Evolutionary conservation across 345 rosid genomes (phyloP).

Genomic region (Punica granatum): DNA sequence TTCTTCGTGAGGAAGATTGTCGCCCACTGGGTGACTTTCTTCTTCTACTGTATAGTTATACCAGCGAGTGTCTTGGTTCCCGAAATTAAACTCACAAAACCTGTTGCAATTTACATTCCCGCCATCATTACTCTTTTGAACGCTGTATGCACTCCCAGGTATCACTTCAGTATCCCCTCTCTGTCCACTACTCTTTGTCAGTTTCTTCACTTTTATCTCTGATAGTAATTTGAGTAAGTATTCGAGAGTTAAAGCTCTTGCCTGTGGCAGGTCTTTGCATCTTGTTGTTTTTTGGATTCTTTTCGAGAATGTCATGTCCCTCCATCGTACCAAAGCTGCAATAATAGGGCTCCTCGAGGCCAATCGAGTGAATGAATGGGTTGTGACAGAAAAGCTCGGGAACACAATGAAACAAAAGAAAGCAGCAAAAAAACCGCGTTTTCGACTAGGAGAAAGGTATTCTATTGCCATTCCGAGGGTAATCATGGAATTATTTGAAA

Average conservation of each 20-base stretch:
- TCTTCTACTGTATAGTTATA: conserved; percentile 45
- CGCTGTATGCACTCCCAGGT: conserved; percentile 43
- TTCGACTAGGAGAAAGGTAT: conserved; percentile 16
- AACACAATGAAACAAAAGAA: conserved; percentile 21
- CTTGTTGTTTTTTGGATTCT: conserved; percentile 46
- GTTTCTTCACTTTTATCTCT: not conserved
- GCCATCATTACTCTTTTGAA: conserved; percentile 40
- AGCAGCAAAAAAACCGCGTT: conserved; percentile 8
- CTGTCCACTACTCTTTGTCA: not conserved
- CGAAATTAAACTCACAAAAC: conserved; percentile 35
- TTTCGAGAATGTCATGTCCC: conserved; percentile 47
- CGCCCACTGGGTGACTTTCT: conserved; percentile 40
- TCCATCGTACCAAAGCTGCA: conserved; percentile 41
- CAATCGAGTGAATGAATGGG: conserved; percentile 49
- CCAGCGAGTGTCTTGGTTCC: conserved; percentile 44
- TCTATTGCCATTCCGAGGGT: not conserved
- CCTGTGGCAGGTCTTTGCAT: conserved; percentile 37
- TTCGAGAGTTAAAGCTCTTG: not conserved
- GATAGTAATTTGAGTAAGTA: not conserved
- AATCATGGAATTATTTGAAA: not conserved
- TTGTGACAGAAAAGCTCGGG: conserved; percentile 32
- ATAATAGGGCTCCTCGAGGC: conserved; percentile 43
- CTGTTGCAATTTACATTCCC: conserved; percentile 41
- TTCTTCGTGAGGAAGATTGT: conserved; percentile 43
- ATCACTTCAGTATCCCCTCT: not conserved